Percentiles rank a stretch among this genome's conserved stretches.
Conservation (phyloP, 306 rosid genomes). For the Cucurbita moschata region DNA sequence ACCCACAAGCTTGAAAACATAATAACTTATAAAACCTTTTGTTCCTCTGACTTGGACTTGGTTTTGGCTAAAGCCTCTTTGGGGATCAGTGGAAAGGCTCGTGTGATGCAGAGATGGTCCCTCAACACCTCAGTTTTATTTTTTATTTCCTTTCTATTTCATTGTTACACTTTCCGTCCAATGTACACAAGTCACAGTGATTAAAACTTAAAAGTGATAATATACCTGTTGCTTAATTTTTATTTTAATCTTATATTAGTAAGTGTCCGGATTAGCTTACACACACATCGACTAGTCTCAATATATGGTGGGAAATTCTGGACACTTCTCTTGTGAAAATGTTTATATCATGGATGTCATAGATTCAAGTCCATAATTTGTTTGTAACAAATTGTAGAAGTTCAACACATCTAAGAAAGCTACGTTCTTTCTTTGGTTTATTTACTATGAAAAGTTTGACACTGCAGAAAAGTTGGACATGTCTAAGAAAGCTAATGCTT, state of each 20-base stretch:
- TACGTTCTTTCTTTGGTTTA: neutral
- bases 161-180: neutral
- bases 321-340: neutral
- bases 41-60: neutral
- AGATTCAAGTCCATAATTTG: neutral
- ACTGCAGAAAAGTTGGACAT: neutral
- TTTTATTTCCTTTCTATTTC: neutral
- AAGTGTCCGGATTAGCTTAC: neutral
- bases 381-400: neutral
- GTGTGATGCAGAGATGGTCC: neutral
- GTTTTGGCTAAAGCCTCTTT: neutral
- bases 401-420: neutral
- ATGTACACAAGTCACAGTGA: neutral
- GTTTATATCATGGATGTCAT: neutral
- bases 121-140: neutral
- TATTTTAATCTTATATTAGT: neutral
- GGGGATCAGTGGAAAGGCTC: neutral
- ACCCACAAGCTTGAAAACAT: neutral
- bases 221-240: neutral
- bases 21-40: neutral
- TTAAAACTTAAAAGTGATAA: neutral
- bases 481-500: too few species aligned
- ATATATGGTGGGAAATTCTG: neutral
- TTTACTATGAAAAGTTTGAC: neutral
- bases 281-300: neutral